Percentiles rank a stretch among this genome's conserved stretches.
These are phyloP conservation scores for Agastache rugosa DNA, from an alignment of 257 asterid genomes.

Conservation along the genomic window DNA sequence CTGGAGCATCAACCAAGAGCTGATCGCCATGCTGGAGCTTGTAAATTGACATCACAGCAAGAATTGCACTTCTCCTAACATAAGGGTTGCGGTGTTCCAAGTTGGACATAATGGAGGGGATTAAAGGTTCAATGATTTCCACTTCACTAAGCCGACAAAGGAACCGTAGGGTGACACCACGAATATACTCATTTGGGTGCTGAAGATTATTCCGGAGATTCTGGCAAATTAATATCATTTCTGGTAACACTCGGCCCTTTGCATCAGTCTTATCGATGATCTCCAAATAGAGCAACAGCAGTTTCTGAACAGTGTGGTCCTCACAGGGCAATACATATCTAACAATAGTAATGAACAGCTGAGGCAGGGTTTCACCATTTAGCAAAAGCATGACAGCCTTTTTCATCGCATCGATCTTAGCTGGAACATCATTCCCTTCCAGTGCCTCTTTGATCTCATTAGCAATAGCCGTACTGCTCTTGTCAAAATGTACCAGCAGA, in stretches of 20 bases:
- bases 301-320: constrained; percentile 91
- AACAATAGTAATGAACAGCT: constrained; percentile 83
- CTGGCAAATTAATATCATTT: constrained; percentile 96
- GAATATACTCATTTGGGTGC: constrained; percentile 93
- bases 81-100: constrained; percentile 94
- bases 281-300: constrained; percentile 83
- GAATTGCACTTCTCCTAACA: constrained; percentile 88
- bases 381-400: constrained; percentile 90
- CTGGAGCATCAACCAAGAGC: constrained; percentile 96
- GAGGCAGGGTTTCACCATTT: constrained; percentile 95
- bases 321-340: constrained; percentile 92
- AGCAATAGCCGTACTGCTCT: constrained; percentile 90
- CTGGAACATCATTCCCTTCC: constrained; percentile 75
- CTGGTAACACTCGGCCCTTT: constrained; percentile 87
- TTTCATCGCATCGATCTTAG: constrained; percentile 90
- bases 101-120: constrained; percentile 87
- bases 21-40: constrained; percentile 94
- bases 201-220: constrained; percentile 88
- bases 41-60: constrained; percentile 93
- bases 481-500: constrained; percentile 85
- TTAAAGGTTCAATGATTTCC: constrained; percentile 93
- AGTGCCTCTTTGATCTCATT: constrained; percentile 99
- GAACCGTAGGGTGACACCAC: constrained; percentile 92
- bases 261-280: constrained; percentile 90
- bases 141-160: constrained; percentile 88